phyloP scores from a whole-genome alignment of 2,329 filamentous ascomycete genomes.

The Elsinoe perseae region DNA sequence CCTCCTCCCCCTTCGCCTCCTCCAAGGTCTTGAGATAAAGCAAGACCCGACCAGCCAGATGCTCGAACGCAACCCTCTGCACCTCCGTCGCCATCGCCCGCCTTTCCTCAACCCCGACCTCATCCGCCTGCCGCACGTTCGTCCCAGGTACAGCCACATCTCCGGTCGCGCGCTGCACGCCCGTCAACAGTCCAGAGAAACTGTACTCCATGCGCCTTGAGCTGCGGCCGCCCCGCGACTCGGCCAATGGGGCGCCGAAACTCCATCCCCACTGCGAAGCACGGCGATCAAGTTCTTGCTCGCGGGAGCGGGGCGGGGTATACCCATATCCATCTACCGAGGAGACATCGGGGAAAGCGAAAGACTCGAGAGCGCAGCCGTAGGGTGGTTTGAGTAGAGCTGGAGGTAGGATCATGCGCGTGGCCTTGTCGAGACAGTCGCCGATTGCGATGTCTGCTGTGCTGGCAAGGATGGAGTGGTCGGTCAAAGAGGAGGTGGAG shows the following conservation, averaged over 20 bases:
- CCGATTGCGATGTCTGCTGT: constrained; percentile 81
- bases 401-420: constrained; percentile 64
- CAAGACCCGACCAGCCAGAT: constrained; percentile 67
- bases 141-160: constrained; percentile 24
- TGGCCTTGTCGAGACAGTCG: constrained; percentile 81
- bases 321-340: constrained; percentile 46
- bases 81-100: constrained; percentile 60
- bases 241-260: constrained; percentile 59
- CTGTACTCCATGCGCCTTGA: constrained; percentile 54
- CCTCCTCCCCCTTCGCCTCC: constrained; percentile 20
- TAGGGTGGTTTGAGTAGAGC: constrained; percentile 64
- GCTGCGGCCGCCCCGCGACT: constrained; percentile 37
- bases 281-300: constrained; percentile 49
- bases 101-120: constrained; percentile 53
- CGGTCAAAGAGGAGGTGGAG: constrained; percentile 57
- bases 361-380: constrained; percentile 68
- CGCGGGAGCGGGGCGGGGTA: constrained; percentile 49
- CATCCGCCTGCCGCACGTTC: constrained; percentile 23
- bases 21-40: constrained; percentile 34
- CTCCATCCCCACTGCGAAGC: constrained; percentile 55
- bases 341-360: constrained; percentile 55
- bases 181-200: constrained; percentile 64
- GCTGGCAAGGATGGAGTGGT: constrained; percentile 65
- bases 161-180: constrained; percentile 47
- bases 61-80: constrained; percentile 80